phyloP scores from a whole-genome alignment of 495 filamentous ascomycete genomes.

The Penicillium antarcticum region DNA sequence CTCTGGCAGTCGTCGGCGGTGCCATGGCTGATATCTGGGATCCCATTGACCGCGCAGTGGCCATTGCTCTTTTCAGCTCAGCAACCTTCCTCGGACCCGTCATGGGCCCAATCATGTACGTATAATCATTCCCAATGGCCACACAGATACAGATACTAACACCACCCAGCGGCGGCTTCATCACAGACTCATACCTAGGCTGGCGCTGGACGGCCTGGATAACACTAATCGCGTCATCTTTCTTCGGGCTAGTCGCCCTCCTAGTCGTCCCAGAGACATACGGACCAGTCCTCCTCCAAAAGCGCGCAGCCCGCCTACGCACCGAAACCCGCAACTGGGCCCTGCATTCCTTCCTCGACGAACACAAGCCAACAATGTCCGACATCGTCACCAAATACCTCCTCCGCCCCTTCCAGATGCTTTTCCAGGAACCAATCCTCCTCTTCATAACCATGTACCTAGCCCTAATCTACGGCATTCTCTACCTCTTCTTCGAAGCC shows the following conservation, averaged over 20 bases:
- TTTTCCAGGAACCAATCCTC: slow-evolving; percentile 59
- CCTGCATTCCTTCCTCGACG: slow-evolving; percentile 56
- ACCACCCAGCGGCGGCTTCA: slow-evolving; percentile 50
- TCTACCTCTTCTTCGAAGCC: slow-evolving; percentile 62
- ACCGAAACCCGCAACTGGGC: slow-evolving; percentile 60
- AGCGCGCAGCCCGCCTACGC: slow-evolving; percentile 54
- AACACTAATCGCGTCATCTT: slow-evolving; percentile 52
- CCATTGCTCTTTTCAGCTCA: slow-evolving; percentile 53
- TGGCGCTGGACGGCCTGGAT: slow-evolving; percentile 69
- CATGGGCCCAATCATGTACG: slow-evolving; percentile 37
- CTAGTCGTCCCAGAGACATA: slow-evolving; percentile 62
- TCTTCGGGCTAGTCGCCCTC: slow-evolving; percentile 46
- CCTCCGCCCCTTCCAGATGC: slow-evolving; percentile 57
- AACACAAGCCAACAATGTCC: slow-evolving; percentile 43
- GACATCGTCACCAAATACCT: slow-evolving; percentile 51
- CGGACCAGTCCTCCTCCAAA: slow-evolving; percentile 51
- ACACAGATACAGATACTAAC: slow-evolving; percentile 2
- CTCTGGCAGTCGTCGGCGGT: slow-evolving; percentile 60
- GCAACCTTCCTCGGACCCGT: slow-evolving; percentile 57
- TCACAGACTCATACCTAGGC: slow-evolving; percentile 50
- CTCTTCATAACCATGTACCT: slow-evolving; percentile 50
- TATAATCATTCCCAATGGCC: background rate
- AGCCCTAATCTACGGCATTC: slow-evolving; percentile 55
- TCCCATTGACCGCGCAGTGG: slow-evolving; percentile 57
- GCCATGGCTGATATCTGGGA: slow-evolving; percentile 60